These are phyloP conservation scores for Aspergillus steynii DNA, from an alignment of 495 filamentous ascomycete species.

Conservation along the genomic window DNA sequence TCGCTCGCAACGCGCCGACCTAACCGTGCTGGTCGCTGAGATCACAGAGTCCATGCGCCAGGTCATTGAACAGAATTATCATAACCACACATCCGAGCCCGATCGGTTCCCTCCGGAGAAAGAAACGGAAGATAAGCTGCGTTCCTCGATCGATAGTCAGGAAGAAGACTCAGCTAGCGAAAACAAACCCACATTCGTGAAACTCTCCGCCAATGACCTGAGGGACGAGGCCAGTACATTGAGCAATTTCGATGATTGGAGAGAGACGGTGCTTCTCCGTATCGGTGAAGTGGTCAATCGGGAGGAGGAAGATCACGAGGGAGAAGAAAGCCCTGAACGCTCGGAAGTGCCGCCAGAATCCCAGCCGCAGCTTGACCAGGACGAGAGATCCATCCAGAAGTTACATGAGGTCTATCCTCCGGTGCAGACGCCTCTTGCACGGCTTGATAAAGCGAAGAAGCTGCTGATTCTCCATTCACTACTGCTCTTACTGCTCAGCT, in stretches of 20 bases:
- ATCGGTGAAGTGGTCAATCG: constrained; percentile 67
- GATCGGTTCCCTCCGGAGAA: constrained; percentile 5
- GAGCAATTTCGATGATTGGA: constrained; percentile 65
- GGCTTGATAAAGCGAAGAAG: constrained; percentile 41
- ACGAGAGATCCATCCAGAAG: constrained; percentile 28
- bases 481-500: constrained; percentile 71
- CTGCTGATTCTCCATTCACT: constrained; percentile 59
- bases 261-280: constrained; percentile 58
- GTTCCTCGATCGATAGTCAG: constrained; percentile 2
- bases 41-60: constrained; percentile 48
- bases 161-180: constrained; percentile 16
- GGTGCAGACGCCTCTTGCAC: constrained; percentile 42
- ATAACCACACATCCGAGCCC: constrained; percentile 18
- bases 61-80: constrained; percentile 41
- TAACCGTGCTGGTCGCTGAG: constrained; percentile 48
- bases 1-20: constrained; percentile 48
- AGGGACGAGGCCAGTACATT: constrained; percentile 44
- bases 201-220: constrained; percentile 26
- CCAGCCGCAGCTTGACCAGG: constrained; percentile 24
- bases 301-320: constrained; percentile 39
- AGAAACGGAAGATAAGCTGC: constrained; percentile 7
- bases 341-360: constrained; percentile 18
- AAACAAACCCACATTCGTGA: constrained; percentile 11
- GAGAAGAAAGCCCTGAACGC: constrained; percentile 17
- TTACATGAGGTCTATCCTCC: constrained; percentile 47